Percentiles rank a stretch among this genome's conserved stretches.
These are phyloP conservation scores for Suaeda aralocaspica DNA, from an alignment of 148 eudicot genomes.

Conservation along the genomic window DNA sequence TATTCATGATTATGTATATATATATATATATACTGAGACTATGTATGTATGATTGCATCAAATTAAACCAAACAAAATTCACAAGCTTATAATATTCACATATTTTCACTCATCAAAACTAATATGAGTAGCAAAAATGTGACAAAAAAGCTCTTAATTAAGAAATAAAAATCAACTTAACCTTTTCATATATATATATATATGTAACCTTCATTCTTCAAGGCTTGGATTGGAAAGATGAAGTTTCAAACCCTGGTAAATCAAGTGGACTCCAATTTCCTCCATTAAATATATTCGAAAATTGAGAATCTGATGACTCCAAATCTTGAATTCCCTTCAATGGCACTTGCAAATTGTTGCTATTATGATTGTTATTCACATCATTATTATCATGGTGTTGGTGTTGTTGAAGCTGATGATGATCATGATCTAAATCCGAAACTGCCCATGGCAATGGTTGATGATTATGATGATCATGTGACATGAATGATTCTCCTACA, in stretches of 20 bases:
- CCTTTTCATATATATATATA: no score
- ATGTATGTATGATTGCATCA: slow-evolving; percentile 5
- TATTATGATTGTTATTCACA: not conserved
- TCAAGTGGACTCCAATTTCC: slow-evolving; percentile 33
- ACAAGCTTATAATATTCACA: slow-evolving; percentile 23
- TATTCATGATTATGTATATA: slow-evolving; percentile 28
- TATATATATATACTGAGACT: slow-evolving; percentile 2
- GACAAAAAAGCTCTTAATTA: no score
- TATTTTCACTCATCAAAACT: no score
- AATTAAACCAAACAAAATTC: slow-evolving; percentile 21
- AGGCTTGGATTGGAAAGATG: slow-evolving; percentile 22
- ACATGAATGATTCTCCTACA: slow-evolving; percentile 14
- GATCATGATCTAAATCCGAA: slow-evolving; percentile 11
- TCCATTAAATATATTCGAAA: slow-evolving; percentile 17
- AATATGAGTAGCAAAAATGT: no score
- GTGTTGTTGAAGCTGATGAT: not conserved
- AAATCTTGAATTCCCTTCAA: slow-evolving; percentile 10
- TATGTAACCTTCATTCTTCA: not conserved
- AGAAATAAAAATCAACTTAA: no score
- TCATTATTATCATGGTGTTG: not conserved
- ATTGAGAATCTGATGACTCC: slow-evolving; percentile 19
- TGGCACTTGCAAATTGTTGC: slow-evolving; percentile 5
- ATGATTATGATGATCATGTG: slow-evolving; percentile 8
- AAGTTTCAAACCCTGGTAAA: slow-evolving; percentile 31
- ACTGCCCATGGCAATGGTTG: slow-evolving; percentile 13